Evolutionary conservation across 176 grass and related monocot species (phyloP).

Genomic region (Triticum aestivum): DNA sequence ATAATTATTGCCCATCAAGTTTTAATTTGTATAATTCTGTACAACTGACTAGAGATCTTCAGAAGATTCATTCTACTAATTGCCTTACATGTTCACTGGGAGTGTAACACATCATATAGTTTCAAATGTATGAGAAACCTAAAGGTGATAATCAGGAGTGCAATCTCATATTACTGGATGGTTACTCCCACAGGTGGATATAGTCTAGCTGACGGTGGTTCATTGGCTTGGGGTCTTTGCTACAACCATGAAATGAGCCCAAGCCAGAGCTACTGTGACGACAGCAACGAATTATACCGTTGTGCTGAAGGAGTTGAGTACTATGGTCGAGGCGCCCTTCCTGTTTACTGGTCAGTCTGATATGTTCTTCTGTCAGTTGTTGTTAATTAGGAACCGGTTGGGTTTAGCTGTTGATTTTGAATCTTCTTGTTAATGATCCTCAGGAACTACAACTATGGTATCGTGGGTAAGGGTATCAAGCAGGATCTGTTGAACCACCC

Average conservation of each 20-base stretch:
- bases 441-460: constrained; percentile 88
- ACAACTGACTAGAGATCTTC: background rate
- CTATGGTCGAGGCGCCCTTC: constrained; percentile 78
- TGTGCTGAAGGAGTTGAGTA: constrained; percentile 74
- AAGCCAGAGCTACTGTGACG: constrained; percentile 69
- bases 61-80: background rate
- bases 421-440: constrained; percentile 31
- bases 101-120: background rate
- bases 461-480: constrained; percentile 66
- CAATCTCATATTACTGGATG: background rate
- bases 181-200: constrained; percentile 55
- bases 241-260: constrained; percentile 89
- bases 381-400: constrained; percentile 10
- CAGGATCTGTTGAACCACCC: constrained; percentile 85
- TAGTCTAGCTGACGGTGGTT: constrained; percentile 48
- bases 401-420: background rate
- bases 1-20: background rate
- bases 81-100: background rate
- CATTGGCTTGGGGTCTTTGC: constrained; percentile 74
- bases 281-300: constrained; percentile 54
- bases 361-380: background rate
- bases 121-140: background rate
- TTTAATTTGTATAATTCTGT: background rate
- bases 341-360: constrained; percentile 65
- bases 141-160: background rate